Base-by-base conservation (phyloP, 2,329 filamentous ascomycete genomes). In the Colletotrichum sp. region DNA sequence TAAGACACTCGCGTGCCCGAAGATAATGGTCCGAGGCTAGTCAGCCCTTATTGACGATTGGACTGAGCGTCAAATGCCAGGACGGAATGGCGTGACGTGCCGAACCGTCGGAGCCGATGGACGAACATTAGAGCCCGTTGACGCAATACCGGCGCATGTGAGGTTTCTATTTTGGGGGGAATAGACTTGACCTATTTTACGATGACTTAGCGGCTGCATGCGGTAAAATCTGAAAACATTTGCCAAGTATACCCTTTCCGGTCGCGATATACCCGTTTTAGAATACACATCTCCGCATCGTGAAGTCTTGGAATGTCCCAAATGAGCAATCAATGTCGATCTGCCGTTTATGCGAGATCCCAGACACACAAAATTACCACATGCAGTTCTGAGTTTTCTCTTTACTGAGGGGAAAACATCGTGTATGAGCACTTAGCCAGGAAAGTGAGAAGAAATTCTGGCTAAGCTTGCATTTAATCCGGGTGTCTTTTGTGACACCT, bases 311-410 rank as follows among this genome's bases (percentile, higher is more conserved):
- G 65, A 34, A 16, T 27, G 64, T 13, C 65, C 29, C 70, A 65
- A 74, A 65, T 44, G 19, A 55, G 74, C 34, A n/a, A n/a, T 19
- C 12, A 16, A 49, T 9, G 70, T 34, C 52, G 49, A 74, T 76
- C 74, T 65, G 57, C 70, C 49, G 44, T 36, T 34, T 32, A 36
- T 27, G 34, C 49, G 29, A 69, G 25, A 19, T 5, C 63, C 55
- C 32, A 49, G 55, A 36, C 61, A n/a, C 6, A 15, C 6, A 19
- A 27, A 6, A 16, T 19, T 8, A 32, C 44, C 44, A 49, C 3
- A 22, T 22, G 44, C 44, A 22, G n/a, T 49, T 49, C 8, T 19
- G 15, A 22, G 8, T 15, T 62, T 25, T 22, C 19, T 22, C 30
- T 22, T 62, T n/a, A 3, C 25, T 61, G 1, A n/a, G 16, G 3